Evolutionary conservation across 2,329 filamentous ascomycete species (phyloP).

Genomic region (Penicillium italicum): DNA sequence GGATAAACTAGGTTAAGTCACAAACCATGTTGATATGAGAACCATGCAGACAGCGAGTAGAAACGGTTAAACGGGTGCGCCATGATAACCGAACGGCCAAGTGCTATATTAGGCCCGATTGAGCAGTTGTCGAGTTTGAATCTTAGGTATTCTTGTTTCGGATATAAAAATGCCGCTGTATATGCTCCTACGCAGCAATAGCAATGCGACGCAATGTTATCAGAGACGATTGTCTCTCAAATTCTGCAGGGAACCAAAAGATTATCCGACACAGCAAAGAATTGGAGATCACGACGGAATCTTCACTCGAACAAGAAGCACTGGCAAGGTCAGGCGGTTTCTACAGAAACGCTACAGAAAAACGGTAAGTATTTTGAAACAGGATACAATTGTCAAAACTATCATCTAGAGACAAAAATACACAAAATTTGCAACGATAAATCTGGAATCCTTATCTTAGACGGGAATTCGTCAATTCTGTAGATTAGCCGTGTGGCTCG

Average conservation of each 20-base stretch:
- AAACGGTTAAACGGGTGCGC: conserved; percentile 32
- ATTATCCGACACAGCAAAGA: neutral
- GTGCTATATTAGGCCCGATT: neutral
- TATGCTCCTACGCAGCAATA: neutral
- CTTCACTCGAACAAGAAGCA: neutral
- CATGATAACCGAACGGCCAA: neutral
- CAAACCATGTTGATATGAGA: conserved; percentile 28
- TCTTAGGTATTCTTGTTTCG: neutral
- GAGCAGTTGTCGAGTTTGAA: neutral
- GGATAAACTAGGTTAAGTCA: conserved; percentile 24
- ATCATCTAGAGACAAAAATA: neutral
- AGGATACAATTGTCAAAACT: too few relatives aligned
- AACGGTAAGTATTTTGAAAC: neutral
- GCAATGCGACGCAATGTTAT: neutral
- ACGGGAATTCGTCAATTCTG: neutral
- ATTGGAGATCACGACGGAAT: neutral
- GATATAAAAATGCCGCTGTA: neutral
- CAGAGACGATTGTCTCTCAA: neutral
- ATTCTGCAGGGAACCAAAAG: neutral
- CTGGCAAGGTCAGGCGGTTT: neutral
- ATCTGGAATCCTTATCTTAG: neutral
- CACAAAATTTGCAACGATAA: neutral
- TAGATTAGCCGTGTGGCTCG: conserved; percentile 9
- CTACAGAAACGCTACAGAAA: neutral
- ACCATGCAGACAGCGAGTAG: conserved; percentile 33